Conservation (phyloP, 768 basidiomycete genomes). For the Phaffia australis region DNA sequence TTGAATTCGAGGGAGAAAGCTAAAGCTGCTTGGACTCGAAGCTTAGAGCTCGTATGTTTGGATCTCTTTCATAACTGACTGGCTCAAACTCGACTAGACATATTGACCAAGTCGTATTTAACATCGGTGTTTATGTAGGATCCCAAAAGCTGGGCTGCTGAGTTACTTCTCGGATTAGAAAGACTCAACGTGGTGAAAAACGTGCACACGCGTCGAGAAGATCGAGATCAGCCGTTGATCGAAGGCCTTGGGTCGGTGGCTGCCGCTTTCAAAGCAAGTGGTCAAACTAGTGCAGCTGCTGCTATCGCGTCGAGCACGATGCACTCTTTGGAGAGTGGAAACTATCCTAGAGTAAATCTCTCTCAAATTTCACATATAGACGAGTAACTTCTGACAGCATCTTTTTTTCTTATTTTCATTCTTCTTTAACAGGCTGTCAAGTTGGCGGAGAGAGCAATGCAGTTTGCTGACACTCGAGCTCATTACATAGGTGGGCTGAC, state of each 20-base stretch:
- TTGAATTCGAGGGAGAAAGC: conserved; percentile 74
- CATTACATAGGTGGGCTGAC: conserved; percentile 78
- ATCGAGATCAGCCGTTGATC: conserved; percentile 35
- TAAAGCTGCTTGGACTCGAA: conserved; percentile 79
- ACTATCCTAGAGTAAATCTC: conserved; percentile 49
- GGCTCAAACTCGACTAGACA: neutral
- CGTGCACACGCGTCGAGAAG: conserved; percentile 45
- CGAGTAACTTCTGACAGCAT: neutral
- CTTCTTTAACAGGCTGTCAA: conserved; percentile 59
- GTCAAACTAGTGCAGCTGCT: conserved; percentile 51
- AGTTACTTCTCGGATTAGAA: conserved; percentile 73
- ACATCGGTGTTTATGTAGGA: conserved; percentile 44
- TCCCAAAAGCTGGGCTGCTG: conserved; percentile 64
- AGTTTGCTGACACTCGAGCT: conserved; percentile 66
- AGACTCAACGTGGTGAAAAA: conserved; percentile 76
- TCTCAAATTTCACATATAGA: neutral
- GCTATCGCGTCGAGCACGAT: conserved; percentile 74
- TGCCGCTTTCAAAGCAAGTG: conserved; percentile 58
- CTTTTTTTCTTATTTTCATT: neutral
- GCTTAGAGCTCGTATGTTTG: conserved; percentile 63
- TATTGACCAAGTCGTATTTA: neutral
- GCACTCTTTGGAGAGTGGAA: conserved; percentile 56
- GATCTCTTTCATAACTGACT: neutral
- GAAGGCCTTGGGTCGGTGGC: conserved; percentile 55
- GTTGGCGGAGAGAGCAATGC: conserved; percentile 83